Base-by-base conservation (phyloP, 768 basidiomycete species). In the Boletellus ananas region DNA sequence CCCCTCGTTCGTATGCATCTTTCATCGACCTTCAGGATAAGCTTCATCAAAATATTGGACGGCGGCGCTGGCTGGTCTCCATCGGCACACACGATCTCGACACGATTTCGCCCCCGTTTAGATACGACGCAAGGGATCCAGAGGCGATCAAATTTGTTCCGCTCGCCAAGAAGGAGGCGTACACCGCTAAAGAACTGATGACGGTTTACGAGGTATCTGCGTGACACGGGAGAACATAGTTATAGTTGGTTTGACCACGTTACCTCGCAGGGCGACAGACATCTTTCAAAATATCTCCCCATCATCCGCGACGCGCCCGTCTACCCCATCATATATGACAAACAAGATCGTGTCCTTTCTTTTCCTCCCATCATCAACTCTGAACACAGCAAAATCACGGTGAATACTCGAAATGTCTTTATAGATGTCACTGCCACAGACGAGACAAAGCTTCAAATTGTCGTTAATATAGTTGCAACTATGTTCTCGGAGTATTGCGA, bases 1-100 rank as follows among this genome's bases (percentile, higher is more conserved):
- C 90, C 25, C 83, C 83, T 37, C 77, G 79, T 45, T 93, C 90
- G 34, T 98, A 98, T 65, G 89, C 87, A 21, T 94, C 91, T 54
- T 98, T 99, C 80, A 95, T 99, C 59, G 96, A 98, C 65, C 74
- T 99, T n/a, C 96, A 99, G 72, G 96, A 99, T 66, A 99, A 98
- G 70, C 77, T 99, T 43, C 96, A 99, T 66, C 89, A 94, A 63
- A 99, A 99, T 69, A 80, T 99, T 31, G 94, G 91, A 62, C 78
- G 96, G 50, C 77, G 87, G 56, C 77, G 96, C 50, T 90, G 88
- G 63, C 80, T 99, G 38, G 96, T 95, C 41, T 83, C 96, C 17
- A 96, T 99, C 57, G 96, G 96, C 49, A 99, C 96, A 2, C 96
- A 99, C 59, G 96, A 99, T 71, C 71, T 99, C 43, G 94, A 97